Evolutionary conservation across 805 yeast genomes (phyloP), one percentile per base, ranked within the genome.

Genomic region (Saccharomycopsis sp.): DNA sequence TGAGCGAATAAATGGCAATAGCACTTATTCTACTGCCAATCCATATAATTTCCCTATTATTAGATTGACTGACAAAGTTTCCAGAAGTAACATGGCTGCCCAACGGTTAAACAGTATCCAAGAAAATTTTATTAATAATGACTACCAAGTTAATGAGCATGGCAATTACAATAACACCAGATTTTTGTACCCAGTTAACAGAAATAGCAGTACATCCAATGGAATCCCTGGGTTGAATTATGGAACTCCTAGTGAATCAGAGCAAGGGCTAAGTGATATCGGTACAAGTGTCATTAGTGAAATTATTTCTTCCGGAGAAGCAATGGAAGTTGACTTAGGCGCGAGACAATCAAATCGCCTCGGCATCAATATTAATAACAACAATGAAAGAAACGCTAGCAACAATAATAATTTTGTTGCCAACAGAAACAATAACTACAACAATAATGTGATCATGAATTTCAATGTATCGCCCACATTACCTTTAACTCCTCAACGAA

Each of bases 401-500:
- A 26, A 8, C 11, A 26, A 26, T 26, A 32, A 32, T 20, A 23
- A 20, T 23, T 9, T 36, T 8, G 28, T 14, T 23, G 24, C 24
- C 33, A 36, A 36, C 32, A 11, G 13, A 17, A 23, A 36, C 16
- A 38, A 16, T 14, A 2, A 11, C n/a, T n/a, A 33, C 14, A 42
- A 8, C 21, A 17, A 14, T 16, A 17, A 38, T 14, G 42, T n/a
- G n/a, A 8, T 13, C 19, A 11, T 20, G 3, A 14, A 17, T 8
- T 20, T 20, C 7, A 2, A 32, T 14, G 43, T 42, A 4, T 43
- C 47, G 8, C 47, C 47, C 8, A 31, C 38, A 9, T 24, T 43
- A 11, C 47, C 47, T 2, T 33, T 43, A 11, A 37, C 43, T n/a
- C 47, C 47, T 16, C 47, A 43, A 20, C 9, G 20, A 11, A 24